A percentile compares a stretch with the other conserved stretches of the same genome.
Evolutionary conservation across 2,329 filamentous ascomycete species (phyloP).

Genomic region (Xylariaceae sp.): DNA sequence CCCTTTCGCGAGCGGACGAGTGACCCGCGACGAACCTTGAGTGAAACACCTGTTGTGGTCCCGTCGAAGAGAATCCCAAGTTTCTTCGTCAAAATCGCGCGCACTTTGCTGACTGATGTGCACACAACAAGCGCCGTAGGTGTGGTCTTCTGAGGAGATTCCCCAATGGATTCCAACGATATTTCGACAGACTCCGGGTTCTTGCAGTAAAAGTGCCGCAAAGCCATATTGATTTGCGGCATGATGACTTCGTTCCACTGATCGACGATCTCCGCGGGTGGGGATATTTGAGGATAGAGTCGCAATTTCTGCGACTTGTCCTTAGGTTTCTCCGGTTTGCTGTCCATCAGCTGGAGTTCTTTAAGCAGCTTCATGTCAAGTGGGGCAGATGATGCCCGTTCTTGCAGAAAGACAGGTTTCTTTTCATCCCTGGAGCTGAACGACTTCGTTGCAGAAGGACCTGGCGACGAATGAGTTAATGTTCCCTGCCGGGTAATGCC

Average conservation of each 20-base stretch:
- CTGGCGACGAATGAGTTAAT: constrained; percentile 12
- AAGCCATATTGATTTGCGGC: constrained; percentile 67
- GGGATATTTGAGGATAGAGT: constrained; percentile 56
- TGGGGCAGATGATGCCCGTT: constrained; percentile 5
- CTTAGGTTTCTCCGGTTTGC: constrained; percentile 14
- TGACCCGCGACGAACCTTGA: constrained; percentile 70
- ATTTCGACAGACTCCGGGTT: constrained; percentile 75
- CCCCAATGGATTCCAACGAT: constrained; percentile 70
- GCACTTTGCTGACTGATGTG: constrained; percentile 69
- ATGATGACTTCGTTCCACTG: constrained; percentile 70
- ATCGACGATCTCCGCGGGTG: constrained; percentile 59
- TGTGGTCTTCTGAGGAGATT: constrained; percentile 59
- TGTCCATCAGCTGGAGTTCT: constrained; percentile 5
- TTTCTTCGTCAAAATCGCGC: constrained; percentile 65
- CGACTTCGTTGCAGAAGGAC: constrained; percentile 12
- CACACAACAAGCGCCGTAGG: constrained; percentile 77
- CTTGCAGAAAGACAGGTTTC: constrained; percentile 10
- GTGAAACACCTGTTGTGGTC: constrained; percentile 51
- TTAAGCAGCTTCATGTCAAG: constrained; percentile 16
- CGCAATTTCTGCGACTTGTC: constrained; percentile 42
- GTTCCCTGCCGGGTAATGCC: constrained; percentile 6
- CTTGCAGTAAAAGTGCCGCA: constrained; percentile 68
- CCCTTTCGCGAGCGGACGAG: constrained; percentile 57
- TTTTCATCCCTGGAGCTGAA: constrained; percentile 6
- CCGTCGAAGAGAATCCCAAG: constrained; percentile 63